Percentiles rank a stretch among this genome's conserved stretches.
These are phyloP conservation scores for Candida endomychidarum DNA, from an alignment of 805 yeast species.

Conservation along the genomic window DNA sequence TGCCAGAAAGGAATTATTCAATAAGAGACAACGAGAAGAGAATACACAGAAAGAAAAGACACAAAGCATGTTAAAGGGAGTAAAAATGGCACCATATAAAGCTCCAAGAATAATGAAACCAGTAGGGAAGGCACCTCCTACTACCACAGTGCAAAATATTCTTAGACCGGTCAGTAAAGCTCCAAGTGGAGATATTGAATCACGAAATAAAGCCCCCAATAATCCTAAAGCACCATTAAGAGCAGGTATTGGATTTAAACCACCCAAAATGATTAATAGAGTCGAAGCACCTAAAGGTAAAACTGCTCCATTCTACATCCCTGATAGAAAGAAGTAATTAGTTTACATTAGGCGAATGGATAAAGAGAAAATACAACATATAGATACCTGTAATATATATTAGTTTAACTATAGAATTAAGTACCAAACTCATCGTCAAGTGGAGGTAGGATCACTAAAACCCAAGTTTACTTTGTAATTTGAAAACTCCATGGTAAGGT, in stretches of 20 bases:
- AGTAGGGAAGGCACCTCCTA: not conserved
- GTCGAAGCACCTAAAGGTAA: constrained; percentile 13
- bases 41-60: not conserved
- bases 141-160: not conserved
- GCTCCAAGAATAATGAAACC: constrained; percentile 2
- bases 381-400: not conserved
- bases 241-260: too few relatives aligned
- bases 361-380: not conserved
- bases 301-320: constrained; percentile 36
- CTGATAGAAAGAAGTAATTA: constrained; percentile 18
- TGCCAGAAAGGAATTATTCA: constrained; percentile 1
- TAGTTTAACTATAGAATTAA: too few relatives aligned
- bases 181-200: too few relatives aligned
- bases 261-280: too few relatives aligned
- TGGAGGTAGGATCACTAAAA: not conserved
- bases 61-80: too few relatives aligned
- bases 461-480: constrained; percentile 69
- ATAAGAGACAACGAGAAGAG: not conserved
- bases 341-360: too few relatives aligned
- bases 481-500: constrained; percentile 83
- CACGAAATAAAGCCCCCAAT: constrained; percentile 3
- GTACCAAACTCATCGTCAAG: too few relatives aligned
- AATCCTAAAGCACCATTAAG: too few relatives aligned
- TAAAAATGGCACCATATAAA: not conserved
- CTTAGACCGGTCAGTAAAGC: too few relatives aligned